phyloP scores from a whole-genome alignment of 2,329 filamentous ascomycete genomes.

The Sphaceloma murrayae region DNA sequence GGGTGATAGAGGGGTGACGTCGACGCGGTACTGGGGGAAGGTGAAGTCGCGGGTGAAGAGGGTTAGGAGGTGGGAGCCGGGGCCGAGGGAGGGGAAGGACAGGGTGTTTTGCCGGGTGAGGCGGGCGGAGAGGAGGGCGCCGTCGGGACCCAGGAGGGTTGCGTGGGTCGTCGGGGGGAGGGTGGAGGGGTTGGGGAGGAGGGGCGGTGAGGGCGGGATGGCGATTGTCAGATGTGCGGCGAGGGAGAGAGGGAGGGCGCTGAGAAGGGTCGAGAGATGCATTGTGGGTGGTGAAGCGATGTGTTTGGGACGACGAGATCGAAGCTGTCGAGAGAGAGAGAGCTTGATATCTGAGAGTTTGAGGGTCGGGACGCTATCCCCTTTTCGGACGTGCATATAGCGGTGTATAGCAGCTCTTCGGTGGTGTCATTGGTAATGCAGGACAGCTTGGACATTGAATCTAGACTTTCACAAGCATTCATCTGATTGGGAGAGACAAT shows the following conservation, averaged over 20 bases:
- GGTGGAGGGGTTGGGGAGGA: slow-evolving; percentile 36
- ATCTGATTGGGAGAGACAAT: not conserved
- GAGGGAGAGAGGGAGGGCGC: slow-evolving; percentile 20
- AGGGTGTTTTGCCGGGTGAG: slow-evolving; percentile 62
- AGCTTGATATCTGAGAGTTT: slow-evolving; percentile 14
- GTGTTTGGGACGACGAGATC: not conserved
- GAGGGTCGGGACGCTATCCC: slow-evolving; percentile 1
- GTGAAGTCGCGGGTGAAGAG: slow-evolving; percentile 64
- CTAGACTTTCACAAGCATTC: slow-evolving; percentile 5
- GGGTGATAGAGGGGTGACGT: slow-evolving; percentile 44
- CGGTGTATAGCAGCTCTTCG: not conserved
- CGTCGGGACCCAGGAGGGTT: slow-evolving; percentile 44
- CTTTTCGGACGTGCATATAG: not conserved
- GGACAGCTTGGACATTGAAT: not conserved
- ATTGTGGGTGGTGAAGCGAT: slow-evolving; percentile 7
- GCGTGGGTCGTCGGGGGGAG: slow-evolving; percentile 51
- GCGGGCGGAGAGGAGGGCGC: slow-evolving; percentile 46
- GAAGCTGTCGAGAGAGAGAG: slow-evolving; percentile 3
- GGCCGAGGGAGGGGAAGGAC: slow-evolving; percentile 60
- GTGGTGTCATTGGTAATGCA: slow-evolving; percentile 9
- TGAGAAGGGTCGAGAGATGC: slow-evolving; percentile 3
- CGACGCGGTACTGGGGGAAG: slow-evolving; percentile 73
- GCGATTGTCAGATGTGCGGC: slow-evolving; percentile 43
- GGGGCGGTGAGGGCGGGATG: slow-evolving; percentile 37
- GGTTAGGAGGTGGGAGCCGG: slow-evolving; percentile 71